Conservation (phyloP, 768 basidiomycete species). For the Candolleomyces efflorescens region DNA sequence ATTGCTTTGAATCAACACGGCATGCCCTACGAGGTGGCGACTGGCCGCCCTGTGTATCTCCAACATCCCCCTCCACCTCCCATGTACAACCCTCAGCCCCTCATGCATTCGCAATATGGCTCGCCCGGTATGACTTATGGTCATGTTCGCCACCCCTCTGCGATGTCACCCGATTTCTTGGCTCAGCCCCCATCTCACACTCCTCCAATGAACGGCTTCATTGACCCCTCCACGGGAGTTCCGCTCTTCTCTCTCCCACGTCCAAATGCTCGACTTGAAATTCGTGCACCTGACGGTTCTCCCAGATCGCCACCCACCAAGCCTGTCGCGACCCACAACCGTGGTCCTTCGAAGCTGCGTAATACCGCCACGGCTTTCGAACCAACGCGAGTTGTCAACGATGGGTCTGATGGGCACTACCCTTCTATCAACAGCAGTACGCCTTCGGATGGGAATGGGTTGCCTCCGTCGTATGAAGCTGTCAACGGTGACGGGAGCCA, state of each 20-base stretch:
- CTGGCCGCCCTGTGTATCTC: conserved; percentile 75
- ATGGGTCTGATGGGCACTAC: conserved; percentile 17
- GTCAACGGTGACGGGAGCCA: conserved; percentile 24
- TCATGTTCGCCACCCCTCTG: conserved; percentile 58
- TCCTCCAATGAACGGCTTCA: conserved; percentile 58
- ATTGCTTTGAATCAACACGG: conserved; percentile 72
- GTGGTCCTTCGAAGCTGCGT: conserved; percentile 38
- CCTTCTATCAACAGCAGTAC: conserved; percentile 13
- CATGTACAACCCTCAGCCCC: conserved; percentile 66
- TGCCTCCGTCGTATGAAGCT: conserved; percentile 22
- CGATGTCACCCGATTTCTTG: conserved; percentile 60
- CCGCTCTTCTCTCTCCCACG: conserved; percentile 76
- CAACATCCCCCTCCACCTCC: conserved; percentile 47
- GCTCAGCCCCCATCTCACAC: conserved; percentile 50
- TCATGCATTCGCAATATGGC: conserved; percentile 51
- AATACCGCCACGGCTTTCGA: conserved; percentile 49
- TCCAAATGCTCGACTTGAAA: conserved; percentile 68
- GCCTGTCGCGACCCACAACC: conserved; percentile 25
- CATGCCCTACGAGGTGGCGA: conserved; percentile 77
- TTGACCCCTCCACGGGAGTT: conserved; percentile 61
- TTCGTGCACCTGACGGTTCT: conserved; percentile 54
- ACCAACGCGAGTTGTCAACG: conserved; percentile 30
- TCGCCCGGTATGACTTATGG: conserved; percentile 45
- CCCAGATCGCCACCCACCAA: conserved; percentile 23
- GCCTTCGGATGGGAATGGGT: conserved; percentile 19